Percentiles rank a stretch among this genome's conserved stretches.
Conservation (phyloP, 1,284 basidiomycete genomes). For the Ustilago loliicola region DNA sequence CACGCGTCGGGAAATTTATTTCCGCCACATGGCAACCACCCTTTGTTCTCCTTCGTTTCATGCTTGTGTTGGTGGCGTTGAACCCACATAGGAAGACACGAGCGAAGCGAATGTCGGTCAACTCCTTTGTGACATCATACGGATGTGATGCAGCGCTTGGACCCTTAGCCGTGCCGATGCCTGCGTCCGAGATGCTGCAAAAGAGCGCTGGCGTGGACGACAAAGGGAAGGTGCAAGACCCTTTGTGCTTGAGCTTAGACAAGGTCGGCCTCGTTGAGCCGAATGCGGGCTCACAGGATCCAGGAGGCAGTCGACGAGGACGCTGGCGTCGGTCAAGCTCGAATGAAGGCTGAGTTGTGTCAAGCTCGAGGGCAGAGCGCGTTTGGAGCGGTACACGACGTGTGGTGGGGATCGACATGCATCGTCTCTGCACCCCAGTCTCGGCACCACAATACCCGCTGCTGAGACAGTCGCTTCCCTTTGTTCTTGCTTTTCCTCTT, state of each 20-base stretch:
- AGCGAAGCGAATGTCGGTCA: not conserved
- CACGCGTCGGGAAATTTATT: not conserved
- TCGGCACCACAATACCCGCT: constrained; percentile 1
- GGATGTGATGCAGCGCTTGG: not conserved
- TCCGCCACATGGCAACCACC: not conserved
- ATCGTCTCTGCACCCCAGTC: constrained; percentile 8
- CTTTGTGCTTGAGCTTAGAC: not conserved
- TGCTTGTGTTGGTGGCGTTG: not conserved
- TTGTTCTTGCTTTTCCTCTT: not conserved
- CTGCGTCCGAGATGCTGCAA: not conserved
- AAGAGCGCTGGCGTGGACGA: constrained; percentile 1
- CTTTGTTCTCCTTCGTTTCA: not conserved
- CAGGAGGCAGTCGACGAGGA: not conserved
- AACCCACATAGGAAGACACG: not conserved
- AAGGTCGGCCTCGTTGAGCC: not conserved
- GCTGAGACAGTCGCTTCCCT: not conserved
- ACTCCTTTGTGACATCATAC: not conserved
- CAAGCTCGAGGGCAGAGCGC: not conserved
- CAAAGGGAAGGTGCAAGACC: constrained; percentile 9
- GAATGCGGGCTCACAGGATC: not conserved
- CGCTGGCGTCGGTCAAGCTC: not conserved
- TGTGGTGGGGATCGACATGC: constrained; percentile 36
- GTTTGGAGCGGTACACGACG: not conserved
- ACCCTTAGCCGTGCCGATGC: not conserved
- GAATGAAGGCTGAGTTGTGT: not conserved